Evolutionary conservation across 2,329 filamentous ascomycete species (phyloP), one percentile per base, ranked within the genome.

Genomic region (Fusarium concolor): DNA sequence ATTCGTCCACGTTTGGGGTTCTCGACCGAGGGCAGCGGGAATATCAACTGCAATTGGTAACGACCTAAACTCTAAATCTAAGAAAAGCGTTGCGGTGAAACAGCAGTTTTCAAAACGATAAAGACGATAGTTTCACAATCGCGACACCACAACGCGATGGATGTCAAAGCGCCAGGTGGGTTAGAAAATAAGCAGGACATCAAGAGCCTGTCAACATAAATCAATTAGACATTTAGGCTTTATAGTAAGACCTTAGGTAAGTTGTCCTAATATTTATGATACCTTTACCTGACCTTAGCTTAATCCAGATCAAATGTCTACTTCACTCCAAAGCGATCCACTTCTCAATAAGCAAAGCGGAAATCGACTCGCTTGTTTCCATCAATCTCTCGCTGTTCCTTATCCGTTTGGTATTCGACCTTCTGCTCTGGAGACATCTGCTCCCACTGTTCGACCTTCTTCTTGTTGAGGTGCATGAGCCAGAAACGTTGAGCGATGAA

Each of bases 341-440:
- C 31, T 20, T 43, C 18, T 61, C n/a, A 51, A 65, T 85, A 83
- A 10, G 79, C 79, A 70, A 85, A 86, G n/a, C 82, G 77, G 70
- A 86, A 85, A 68, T 86, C 83, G 20, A 86, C 62, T 26, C 83
- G 77, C 73, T 81, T 82, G 68, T 85, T 85, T 3, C 84, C 83
- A 24, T 85, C 83, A 37, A 73, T 67, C 63, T 84, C 82, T 33
- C 82, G 76, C 11, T 78, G 78, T 33, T 71, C 76, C n/a, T 78
- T 76, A 45, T 85, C 80, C 5, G 76, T 78, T 69, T 84, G 82
- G 55, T 87, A 86, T 5, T 74, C 76, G 5, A 78, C 54, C 63
- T 80, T 77, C 63, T 87, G 81, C 65, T 83, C 81, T 0, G 71
- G 53, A 1, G 77, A 80, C 82, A 87, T 81, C 5, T 66, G 68